Base-by-base conservation (phyloP, 345 rosid genomes). In the Eucalyptus shirleyi region DNA sequence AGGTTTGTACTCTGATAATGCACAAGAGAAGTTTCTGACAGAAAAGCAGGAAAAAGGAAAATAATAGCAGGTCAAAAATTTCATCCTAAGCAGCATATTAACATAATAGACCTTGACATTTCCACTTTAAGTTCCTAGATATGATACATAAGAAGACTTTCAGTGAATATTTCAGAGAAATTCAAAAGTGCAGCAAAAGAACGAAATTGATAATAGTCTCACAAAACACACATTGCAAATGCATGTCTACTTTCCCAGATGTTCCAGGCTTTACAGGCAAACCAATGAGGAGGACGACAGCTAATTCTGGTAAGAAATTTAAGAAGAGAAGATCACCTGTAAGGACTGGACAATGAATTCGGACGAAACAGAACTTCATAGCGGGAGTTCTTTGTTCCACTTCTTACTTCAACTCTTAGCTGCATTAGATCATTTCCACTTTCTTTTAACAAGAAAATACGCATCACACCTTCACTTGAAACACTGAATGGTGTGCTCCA, bases 401-500 rank as follows among this genome's bases (percentile, higher is more conserved):
- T 95, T 94, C 99, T 92, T 90, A 98, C 97, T 92, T 95, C 96
- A 89, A 96, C 94, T 92, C 97, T 95, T 37, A 97, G 87, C 86
- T 94, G 97, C 92, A 94, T 90, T 87, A 91, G 93, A 91, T 92
- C 94, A 30, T 88, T 89, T 49, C 97, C 98, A 80, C 89, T 89
- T 55, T 94, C 95, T 72, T 91, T 95, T 93, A 90, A 93, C 91
- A 98, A 89, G 81, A 92, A 92, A 88, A 97, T 91, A 51, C 99
- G 96, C 95, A 97, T 95, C 60, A 88, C 81, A 86, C 99, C 99
- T 93, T 98, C 99, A 89, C 87, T 92, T 89, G 92, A 92, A 81
- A 98, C 96, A 88, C 97, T 94, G 92, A 98, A 97, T 87, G 99
- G 96, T 14, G 94, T 91, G 92, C 99, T 98, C 99, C 99, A 98